These are phyloP conservation scores for Aspergillus neoniger DNA, from an alignment of 2,329 filamentous ascomycete species.

Conservation along the genomic window DNA sequence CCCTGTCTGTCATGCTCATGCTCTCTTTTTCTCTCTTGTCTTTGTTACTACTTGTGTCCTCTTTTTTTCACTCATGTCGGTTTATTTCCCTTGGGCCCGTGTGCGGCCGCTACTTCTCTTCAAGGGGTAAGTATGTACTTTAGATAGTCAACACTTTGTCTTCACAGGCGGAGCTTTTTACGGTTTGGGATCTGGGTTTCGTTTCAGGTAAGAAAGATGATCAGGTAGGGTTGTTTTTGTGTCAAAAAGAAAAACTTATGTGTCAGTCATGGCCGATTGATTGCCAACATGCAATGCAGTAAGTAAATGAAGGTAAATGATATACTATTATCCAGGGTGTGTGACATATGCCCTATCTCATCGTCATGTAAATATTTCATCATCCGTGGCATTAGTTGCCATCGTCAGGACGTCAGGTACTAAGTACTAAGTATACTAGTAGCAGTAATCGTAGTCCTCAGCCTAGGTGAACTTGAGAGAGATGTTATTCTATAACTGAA, in stretches of 20 bases:
- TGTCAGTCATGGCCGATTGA: slow-evolving; percentile 28
- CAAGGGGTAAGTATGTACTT: slow-evolving; percentile 49
- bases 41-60: slow-evolving; percentile 19
- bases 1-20: not conserved
- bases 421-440: not conserved
- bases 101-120: slow-evolving; percentile 29
- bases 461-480: not conserved
- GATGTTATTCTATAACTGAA: slow-evolving; percentile 24
- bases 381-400: not conserved
- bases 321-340: not conserved
- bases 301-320: slow-evolving; percentile 23
- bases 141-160: slow-evolving; percentile 32
- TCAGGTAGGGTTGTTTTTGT: slow-evolving; percentile 44
- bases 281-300: slow-evolving; percentile 5
- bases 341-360: not conserved
- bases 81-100: slow-evolving; percentile 32
- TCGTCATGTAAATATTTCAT: not conserved
- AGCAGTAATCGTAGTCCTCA: not conserved
- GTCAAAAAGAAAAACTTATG: slow-evolving; percentile 11
- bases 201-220: slow-evolving; percentile 49
- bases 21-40: slow-evolving; percentile 14
- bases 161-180: slow-evolving; percentile 19
- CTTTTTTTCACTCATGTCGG: slow-evolving; percentile 22
- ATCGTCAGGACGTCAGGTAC: not conserved
- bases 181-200: slow-evolving; percentile 20